Conservation (phyloP, 768 basidiomycete genomes). For the Floccularia luteovirens region DNA sequence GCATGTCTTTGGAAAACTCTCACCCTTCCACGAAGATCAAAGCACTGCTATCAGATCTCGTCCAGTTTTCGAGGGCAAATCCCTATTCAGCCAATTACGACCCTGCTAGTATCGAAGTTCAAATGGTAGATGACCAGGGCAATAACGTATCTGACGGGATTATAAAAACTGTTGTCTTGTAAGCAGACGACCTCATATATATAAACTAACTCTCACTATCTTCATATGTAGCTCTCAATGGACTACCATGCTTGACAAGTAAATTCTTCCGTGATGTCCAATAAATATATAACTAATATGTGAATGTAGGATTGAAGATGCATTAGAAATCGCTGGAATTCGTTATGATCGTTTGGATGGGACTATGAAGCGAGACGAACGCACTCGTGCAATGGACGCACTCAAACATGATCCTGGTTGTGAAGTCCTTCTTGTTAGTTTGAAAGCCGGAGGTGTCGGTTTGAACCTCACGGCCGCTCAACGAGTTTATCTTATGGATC, state of each 20-base stretch:
- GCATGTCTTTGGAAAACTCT: constrained; percentile 44
- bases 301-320: constrained; percentile 71
- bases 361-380: constrained; percentile 95
- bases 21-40: constrained; percentile 86
- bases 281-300: constrained; percentile 8
- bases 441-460: constrained; percentile 96
- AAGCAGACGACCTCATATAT: constrained; percentile 28
- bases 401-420: constrained; percentile 85
- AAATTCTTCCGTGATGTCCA: constrained; percentile 13
- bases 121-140: constrained; percentile 72
- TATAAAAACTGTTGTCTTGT: constrained; percentile 96
- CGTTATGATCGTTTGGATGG: constrained; percentile 91
- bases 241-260: constrained; percentile 93
- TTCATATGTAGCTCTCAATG: constrained; percentile 71
- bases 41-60: constrained; percentile 71
- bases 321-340: constrained; percentile 75
- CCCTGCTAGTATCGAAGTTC: constrained; percentile 60
- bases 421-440: constrained; percentile 92
- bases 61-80: constrained; percentile 76
- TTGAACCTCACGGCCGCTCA: constrained; percentile 93
- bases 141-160: constrained; percentile 61
- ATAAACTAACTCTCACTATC: constrained; percentile 8
- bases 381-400: constrained; percentile 86
- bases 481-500: constrained; percentile 93
- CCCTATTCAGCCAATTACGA: constrained; percentile 87